phyloP scores from a whole-genome alignment of 2,329 filamentous ascomycete genomes.

The Neofusicoccum laricinum region DNA sequence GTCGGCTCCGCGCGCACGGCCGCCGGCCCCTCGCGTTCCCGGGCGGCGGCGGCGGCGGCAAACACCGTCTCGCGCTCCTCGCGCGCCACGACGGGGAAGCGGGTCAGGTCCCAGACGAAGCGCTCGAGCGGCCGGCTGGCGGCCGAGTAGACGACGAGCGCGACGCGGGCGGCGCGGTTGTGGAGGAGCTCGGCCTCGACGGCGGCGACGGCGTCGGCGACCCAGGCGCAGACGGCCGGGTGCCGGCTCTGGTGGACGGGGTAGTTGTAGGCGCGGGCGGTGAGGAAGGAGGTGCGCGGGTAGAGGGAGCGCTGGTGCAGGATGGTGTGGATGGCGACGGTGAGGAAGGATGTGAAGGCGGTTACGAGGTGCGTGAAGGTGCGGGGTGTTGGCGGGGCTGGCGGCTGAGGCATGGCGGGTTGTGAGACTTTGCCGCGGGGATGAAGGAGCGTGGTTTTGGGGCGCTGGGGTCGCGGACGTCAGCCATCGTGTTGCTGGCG shows the following conservation, averaged over 20 bases:
- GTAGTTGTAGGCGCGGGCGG: slow-evolving; percentile 77
- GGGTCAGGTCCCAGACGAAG: slow-evolving; percentile 59
- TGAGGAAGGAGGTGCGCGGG: slow-evolving; percentile 72
- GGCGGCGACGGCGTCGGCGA: slow-evolving; percentile 74
- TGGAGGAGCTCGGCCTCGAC: slow-evolving; percentile 65
- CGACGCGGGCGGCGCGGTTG: slow-evolving; percentile 53
- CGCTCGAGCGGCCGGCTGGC: slow-evolving; percentile 55
- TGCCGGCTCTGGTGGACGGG: slow-evolving; percentile 83
- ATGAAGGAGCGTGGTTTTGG: too few relatives aligned
- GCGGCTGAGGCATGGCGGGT: not conserved
- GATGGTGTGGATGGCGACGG: slow-evolving; percentile 79
- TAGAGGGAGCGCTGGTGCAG: slow-evolving; percentile 81
- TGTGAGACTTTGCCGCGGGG: too few relatives aligned
- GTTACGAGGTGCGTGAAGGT: slow-evolving; percentile 59
- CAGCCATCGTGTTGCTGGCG: not conserved
- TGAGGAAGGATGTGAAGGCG: slow-evolving; percentile 76
- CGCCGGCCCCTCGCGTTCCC: not conserved
- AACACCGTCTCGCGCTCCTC: slow-evolving; percentile 52
- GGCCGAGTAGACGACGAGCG: slow-evolving; percentile 53
- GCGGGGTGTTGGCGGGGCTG: slow-evolving; percentile 16
- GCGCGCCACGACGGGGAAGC: slow-evolving; percentile 50
- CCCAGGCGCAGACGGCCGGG: slow-evolving; percentile 80
- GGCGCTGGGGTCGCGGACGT: too few relatives aligned
- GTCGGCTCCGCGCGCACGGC: slow-evolving; percentile 10
- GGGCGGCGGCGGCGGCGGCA: slow-evolving; percentile 24